Conservation (phyloP, 2,329 filamentous ascomycete species). For the Colletotrichum liaoningense region DNA sequence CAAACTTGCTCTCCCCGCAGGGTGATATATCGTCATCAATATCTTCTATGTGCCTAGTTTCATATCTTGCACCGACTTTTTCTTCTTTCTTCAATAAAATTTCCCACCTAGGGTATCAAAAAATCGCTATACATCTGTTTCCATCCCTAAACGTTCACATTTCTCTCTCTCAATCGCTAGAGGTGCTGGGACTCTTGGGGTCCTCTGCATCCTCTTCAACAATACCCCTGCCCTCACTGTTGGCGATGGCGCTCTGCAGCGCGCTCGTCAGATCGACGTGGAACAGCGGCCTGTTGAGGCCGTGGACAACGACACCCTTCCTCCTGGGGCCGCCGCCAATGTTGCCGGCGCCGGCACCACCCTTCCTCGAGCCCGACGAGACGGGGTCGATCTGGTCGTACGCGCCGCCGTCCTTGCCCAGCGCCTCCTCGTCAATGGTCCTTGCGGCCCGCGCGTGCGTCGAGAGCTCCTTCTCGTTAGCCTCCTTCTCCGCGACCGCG, state of each 20-base stretch:
- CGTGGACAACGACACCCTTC: slow-evolving; percentile 77
- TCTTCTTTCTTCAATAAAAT: slow-evolving; percentile 10
- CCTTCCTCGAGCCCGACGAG: slow-evolving; percentile 18
- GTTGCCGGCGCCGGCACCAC: slow-evolving; percentile 27
- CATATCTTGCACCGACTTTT: not conserved
- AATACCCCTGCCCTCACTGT: slow-evolving; percentile 70
- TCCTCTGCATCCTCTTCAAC: slow-evolving; percentile 23
- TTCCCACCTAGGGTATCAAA: slow-evolving; percentile 33
- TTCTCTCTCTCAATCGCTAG: slow-evolving; percentile 8
- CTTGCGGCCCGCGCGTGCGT: slow-evolving; percentile 25
- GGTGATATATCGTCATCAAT: not conserved
- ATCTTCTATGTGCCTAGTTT: not conserved
- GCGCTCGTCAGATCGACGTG: slow-evolving; percentile 93
- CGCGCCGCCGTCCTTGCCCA: slow-evolving; percentile 43
- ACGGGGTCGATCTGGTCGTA: slow-evolving; percentile 47
- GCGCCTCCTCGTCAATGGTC: slow-evolving; percentile 48
- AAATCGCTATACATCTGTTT: slow-evolving; percentile 23
- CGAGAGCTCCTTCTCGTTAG: slow-evolving; percentile 58
- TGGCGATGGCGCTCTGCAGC: slow-evolving; percentile 86
- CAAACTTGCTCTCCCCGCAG: not conserved
- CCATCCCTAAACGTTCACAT: not conserved
- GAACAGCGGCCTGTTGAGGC: slow-evolving; percentile 92
- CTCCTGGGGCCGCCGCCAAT: slow-evolving; percentile 49
- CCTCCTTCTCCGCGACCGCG: slow-evolving; percentile 71
- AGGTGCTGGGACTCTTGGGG: slow-evolving; percentile 19